Base-by-base conservation (phyloP, 495 filamentous ascomycete species). In the Cercophora newfieldiana region DNA sequence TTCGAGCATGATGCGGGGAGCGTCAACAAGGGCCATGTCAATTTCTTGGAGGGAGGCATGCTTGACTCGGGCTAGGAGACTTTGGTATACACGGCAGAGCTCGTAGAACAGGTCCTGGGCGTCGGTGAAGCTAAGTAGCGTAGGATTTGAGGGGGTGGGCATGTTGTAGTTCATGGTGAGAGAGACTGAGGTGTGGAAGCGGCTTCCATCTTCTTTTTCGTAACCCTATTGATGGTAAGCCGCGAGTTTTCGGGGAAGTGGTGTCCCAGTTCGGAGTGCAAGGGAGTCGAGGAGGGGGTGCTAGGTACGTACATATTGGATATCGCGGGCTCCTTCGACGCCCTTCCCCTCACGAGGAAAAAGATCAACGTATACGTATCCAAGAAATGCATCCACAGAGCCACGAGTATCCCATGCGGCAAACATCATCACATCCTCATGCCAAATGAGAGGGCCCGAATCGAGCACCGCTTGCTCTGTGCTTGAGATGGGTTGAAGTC, bases 271-370 rank as follows among this genome's bases (percentile, higher is more conserved):
- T 33, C 5, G 30, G 30, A 33, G 5, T 5, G 4, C 5, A 33
- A 33, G 30, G 30, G 5, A 33, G 5, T 33, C 12, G 19, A n/a
- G 54, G 26, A n/a, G 54, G 5, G 26, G 26, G 26, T 29, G 3
- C 54, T 57, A 19, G n/a, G 19, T 2, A 57, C 54, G 7, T 19
- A 57, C 54, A 18, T 29, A 58, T n/a, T 58, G 26, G 29, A 58
- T 58, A 16, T 12, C 29, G 19, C 33, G 33, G n/a, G 18, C 14
- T 3, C 55, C 55, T 31, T 26, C 18, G 55, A 31, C 26, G 5
- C 55, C 55, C 22, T 58, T 58, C n/a, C 55, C 55, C n/a, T 58
- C 26, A 19, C 55, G 55, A 33, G 55, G 55, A n/a, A 58, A 58
- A 8, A 58, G 55, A 26, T 58, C 55, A 31, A 58, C 30, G 55